These are phyloP conservation scores for Monosporascus sp. DNA, from an alignment of 2,329 filamentous ascomycete species.

Conservation along the genomic window DNA sequence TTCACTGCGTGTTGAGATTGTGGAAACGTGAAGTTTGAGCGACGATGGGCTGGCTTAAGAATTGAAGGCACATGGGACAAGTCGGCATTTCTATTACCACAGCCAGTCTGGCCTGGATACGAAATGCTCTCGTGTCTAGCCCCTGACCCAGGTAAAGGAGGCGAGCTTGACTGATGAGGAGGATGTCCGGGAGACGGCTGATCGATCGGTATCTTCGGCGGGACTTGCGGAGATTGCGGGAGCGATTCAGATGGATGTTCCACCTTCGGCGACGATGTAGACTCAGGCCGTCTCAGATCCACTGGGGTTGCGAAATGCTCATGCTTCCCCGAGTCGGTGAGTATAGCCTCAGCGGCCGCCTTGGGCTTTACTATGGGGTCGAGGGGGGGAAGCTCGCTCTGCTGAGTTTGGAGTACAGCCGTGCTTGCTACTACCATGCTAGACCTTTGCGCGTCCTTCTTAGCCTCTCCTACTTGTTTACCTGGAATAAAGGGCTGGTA, in stretches of 20 bases:
- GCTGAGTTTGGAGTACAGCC: conserved; percentile 22
- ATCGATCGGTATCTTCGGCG: conserved; percentile 3
- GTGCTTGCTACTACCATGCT: conserved; percentile 13
- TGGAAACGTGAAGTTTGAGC: neutral
- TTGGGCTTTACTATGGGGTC: neutral
- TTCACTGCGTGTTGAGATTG: neutral
- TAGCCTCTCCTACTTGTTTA: conserved; percentile 3
- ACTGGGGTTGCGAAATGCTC: neutral
- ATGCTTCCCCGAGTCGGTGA: neutral
- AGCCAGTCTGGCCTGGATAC: neutral
- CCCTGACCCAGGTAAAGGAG: conserved; percentile 9
- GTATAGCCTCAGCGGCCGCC: neutral
- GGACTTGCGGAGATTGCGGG: neutral
- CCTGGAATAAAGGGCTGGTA: conserved; percentile 18
- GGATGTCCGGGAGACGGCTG: neutral
- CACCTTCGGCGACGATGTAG: neutral
- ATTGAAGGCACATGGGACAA: conserved; percentile 10
- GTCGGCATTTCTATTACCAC: neutral
- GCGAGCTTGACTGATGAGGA: conserved; percentile 1
- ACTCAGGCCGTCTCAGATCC: neutral
- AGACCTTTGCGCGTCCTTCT: conserved; percentile 4
- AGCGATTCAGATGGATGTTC: neutral
- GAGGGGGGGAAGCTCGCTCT: conserved; percentile 19
- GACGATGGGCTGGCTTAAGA: conserved; percentile 13
- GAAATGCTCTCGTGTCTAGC: conserved; percentile 19